Conservation (phyloP, 768 basidiomycete species). For the Leccinum fibrillosum region DNA sequence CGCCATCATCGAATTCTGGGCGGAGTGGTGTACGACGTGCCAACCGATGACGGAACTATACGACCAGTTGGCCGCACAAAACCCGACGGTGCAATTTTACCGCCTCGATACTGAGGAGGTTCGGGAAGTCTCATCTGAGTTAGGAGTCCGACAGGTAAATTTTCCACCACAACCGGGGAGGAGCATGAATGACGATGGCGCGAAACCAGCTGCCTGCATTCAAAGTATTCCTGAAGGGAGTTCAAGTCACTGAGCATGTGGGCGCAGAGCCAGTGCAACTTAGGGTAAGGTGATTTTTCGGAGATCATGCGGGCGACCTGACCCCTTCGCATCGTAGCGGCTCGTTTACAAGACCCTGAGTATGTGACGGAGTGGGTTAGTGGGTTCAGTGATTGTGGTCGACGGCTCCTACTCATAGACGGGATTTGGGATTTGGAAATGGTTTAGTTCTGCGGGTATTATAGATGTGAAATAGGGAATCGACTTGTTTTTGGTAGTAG, state of each 20-base stretch:
- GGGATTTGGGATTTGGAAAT: constrained; percentile 10
- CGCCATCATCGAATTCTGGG: constrained; percentile 32
- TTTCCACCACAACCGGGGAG: constrained; percentile 1
- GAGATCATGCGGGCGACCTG: constrained; percentile 13
- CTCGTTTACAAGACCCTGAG: constrained; percentile 28
- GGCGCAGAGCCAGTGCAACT: constrained; percentile 26
- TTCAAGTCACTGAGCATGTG: constrained; percentile 29
- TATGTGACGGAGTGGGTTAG: constrained; percentile 17
- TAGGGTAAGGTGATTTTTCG: constrained; percentile 13
- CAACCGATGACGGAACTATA: constrained; percentile 18
- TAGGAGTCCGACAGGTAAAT: constrained; percentile 26
- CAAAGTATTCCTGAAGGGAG: constrained; percentile 31
- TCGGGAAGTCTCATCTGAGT: constrained; percentile 22
- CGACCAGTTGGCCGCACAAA: constrained; percentile 25
- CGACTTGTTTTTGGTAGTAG: not conserved
- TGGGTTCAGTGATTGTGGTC: constrained; percentile 7
- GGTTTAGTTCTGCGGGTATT: constrained; percentile 1
- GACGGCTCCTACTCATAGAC: constrained; percentile 18
- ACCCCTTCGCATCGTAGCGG: constrained; percentile 22
- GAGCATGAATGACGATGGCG: constrained; percentile 18
- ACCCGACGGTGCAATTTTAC: constrained; percentile 27
- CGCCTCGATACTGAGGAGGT: constrained; percentile 30
- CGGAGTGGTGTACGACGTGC: constrained; percentile 30
- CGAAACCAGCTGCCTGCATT: constrained; percentile 26
- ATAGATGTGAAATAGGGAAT: constrained; percentile 20